Conservation (phyloP, 2,329 filamentous ascomycete species). For the Parastagonospora avenae region DNA sequence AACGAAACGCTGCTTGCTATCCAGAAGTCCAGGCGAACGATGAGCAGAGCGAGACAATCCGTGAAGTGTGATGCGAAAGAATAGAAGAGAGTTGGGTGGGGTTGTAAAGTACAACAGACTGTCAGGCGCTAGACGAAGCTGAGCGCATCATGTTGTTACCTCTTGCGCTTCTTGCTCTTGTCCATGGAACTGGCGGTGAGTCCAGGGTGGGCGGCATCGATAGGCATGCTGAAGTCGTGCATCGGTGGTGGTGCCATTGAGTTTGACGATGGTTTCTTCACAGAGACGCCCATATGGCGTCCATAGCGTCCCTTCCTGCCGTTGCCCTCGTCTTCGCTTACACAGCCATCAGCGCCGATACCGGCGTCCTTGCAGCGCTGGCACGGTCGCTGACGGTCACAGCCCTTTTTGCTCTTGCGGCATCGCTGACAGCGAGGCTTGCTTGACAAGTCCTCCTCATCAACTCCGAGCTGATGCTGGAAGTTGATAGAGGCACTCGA, state of each 20-base stretch:
- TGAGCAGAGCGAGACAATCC: conserved; percentile 8
- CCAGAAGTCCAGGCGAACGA: conserved; percentile 14
- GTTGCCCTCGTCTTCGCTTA: conserved; percentile 97
- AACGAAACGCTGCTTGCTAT: conserved; percentile 9
- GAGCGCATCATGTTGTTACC: conserved; percentile 45
- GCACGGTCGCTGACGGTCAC: conserved; percentile 93
- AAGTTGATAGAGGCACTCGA: conserved; percentile 73
- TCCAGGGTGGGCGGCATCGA: conserved; percentile 19
- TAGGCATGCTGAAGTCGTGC: conserved; percentile 37
- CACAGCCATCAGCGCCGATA: conserved; percentile 88
- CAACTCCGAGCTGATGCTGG: conserved; percentile 65
- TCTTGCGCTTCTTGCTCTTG: conserved; percentile 74
- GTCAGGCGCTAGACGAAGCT: background rate
- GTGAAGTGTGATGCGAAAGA: conserved; percentile 9
- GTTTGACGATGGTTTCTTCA: conserved; percentile 58
- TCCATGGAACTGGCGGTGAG: conserved; percentile 45
- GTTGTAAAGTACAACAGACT: background rate
- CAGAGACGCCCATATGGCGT: conserved; percentile 69
- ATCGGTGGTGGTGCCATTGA: conserved; percentile 45
- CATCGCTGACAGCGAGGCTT: conserved; percentile 98
- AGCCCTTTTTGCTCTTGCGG: conserved; percentile 99
- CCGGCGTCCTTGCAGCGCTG: conserved; percentile 95
- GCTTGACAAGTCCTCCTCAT: conserved; percentile 89
- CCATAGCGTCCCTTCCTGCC: conserved; percentile 93
- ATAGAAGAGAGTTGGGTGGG: conserved; percentile 2